Evolutionary conservation across 805 yeast genomes (phyloP).

Genomic region (Kluyveromyces nonfermentans): DNA sequence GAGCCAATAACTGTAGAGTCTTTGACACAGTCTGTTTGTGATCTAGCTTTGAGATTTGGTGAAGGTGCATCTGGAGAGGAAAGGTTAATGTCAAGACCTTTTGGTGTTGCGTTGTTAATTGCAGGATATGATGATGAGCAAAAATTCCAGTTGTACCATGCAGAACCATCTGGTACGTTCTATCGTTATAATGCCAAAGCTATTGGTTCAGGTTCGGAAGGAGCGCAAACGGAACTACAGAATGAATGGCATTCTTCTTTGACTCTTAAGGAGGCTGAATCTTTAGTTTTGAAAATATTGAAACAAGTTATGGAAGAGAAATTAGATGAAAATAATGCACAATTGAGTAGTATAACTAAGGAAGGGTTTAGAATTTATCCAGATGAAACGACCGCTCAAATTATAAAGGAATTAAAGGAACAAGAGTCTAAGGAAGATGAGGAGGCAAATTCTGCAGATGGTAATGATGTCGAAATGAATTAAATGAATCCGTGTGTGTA

Average conservation of each 20-base stretch:
- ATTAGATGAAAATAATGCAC: constrained; percentile 89
- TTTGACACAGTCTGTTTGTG: constrained; percentile 93
- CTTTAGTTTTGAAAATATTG: constrained; percentile 75
- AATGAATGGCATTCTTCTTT: constrained; percentile 92
- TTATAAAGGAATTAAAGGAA: constrained; percentile 68
- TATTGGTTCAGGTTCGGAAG: constrained; percentile 97
- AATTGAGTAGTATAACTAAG: constrained; percentile 84
- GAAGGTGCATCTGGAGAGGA: constrained; percentile 97
- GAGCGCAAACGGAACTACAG: constrained; percentile 96
- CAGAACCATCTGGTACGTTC: constrained; percentile 99
- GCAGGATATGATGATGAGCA: constrained; percentile 90
- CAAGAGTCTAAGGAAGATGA: constrained; percentile 41
- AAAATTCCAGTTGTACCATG: constrained; percentile 94
- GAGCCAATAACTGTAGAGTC: constrained; percentile 90
- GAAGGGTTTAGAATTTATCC: constrained; percentile 82
- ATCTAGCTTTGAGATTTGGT: constrained; percentile 90
- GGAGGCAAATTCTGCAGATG: constrained; percentile 4
- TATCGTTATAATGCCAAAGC: constrained; percentile 98
- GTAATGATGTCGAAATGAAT: constrained; percentile 27
- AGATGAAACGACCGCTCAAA: constrained; percentile 73
- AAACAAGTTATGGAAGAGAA: constrained; percentile 99
- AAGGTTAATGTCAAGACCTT: constrained; percentile 88
- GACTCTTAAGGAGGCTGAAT: constrained; percentile 87
- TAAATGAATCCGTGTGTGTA: neutral
- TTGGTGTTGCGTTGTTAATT: constrained; percentile 92